These are phyloP conservation scores for Pyrenula aspistea DNA, from an alignment of 495 filamentous ascomycete species.

Conservation along the genomic window DNA sequence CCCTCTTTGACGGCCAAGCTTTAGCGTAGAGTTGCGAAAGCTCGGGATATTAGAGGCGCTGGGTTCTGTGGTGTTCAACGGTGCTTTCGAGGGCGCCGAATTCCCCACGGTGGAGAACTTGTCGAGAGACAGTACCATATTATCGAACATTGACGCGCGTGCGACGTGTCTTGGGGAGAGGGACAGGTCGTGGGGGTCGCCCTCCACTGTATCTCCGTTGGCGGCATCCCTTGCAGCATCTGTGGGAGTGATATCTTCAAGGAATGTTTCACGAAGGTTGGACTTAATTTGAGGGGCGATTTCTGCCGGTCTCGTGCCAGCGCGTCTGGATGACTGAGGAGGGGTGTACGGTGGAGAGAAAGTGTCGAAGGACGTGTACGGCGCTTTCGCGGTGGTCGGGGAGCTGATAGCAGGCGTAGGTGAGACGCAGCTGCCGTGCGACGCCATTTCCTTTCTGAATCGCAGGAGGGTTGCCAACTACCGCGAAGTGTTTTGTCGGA, in stretches of 20 bases:
- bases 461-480: background rate
- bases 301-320: background rate
- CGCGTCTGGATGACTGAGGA: conserved; percentile 18
- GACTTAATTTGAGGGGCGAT: background rate
- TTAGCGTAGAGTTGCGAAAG: conserved; percentile 11
- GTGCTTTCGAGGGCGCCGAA: conserved; percentile 4
- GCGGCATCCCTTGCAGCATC: conserved; percentile 31
- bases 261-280: conserved; percentile 36
- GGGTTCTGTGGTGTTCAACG: conserved; percentile 6
- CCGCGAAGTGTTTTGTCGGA: background rate
- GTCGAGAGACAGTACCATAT: conserved; percentile 84
- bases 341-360: conserved; percentile 34
- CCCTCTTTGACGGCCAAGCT: conserved; percentile 36
- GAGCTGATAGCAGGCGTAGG: background rate
- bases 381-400: background rate
- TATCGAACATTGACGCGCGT: conserved; percentile 79
- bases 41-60: conserved; percentile 29
- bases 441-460: background rate
- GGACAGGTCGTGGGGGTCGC: conserved; percentile 83
- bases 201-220: conserved; percentile 33
- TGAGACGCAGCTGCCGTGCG: background rate
- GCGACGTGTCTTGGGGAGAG: conserved; percentile 61
- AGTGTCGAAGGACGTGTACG: background rate
- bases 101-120: conserved; percentile 47
- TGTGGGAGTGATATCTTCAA: conserved; percentile 31